phyloP scores from a whole-genome alignment of 176 grass and related monocot species.

The Canna indica region DNA sequence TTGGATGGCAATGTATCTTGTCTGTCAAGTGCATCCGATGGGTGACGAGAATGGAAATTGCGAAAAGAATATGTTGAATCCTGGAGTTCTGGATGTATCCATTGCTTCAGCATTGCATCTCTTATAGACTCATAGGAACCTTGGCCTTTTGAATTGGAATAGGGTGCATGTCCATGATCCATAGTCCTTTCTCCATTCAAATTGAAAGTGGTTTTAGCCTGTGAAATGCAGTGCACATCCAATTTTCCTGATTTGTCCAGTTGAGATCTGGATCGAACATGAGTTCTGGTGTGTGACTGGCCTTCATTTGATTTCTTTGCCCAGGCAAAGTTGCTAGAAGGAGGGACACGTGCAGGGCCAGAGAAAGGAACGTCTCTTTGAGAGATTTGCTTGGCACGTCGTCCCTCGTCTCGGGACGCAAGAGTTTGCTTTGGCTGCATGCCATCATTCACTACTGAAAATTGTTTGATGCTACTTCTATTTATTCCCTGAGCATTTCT shows the following conservation, averaged over 20 bases:
- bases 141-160: neutral
- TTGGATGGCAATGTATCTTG: neutral
- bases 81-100: constrained; percentile 39
- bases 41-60: neutral
- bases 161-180: neutral
- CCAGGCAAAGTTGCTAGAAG: constrained; percentile 55
- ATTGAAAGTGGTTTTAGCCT: constrained; percentile 1
- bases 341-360: constrained; percentile 32
- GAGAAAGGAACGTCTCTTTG: constrained; percentile 19
- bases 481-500: neutral
- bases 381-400: constrained; percentile 24
- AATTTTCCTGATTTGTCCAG: neutral
- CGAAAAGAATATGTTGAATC: constrained; percentile 30
- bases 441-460: constrained; percentile 19
- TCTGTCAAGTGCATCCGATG: neutral
- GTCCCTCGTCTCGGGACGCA: constrained; percentile 17
- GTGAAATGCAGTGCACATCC: neutral
- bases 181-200: neutral
- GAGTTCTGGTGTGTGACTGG: constrained; percentile 7
- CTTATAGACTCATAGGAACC: constrained; percentile 42
- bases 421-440: constrained; percentile 27
- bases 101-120: constrained; percentile 59
- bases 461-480: constrained; percentile 4
- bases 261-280: constrained; percentile 8
- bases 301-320: constrained; percentile 53